phyloP scores from a whole-genome alignment of 208 protist species.

The Crithidia mellificae region DNA sequence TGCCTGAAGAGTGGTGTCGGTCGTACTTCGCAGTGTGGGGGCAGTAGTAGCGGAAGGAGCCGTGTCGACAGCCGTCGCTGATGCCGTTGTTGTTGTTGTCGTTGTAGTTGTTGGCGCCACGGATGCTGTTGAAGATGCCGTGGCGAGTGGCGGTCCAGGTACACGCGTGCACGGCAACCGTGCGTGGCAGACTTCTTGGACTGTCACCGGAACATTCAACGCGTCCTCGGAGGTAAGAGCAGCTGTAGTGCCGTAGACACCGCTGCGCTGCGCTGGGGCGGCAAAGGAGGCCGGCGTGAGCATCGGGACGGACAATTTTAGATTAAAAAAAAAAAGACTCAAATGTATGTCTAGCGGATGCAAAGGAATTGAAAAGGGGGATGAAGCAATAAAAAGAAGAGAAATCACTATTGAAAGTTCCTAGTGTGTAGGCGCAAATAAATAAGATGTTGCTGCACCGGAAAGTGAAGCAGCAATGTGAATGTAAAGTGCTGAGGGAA shows the following conservation, averaged over 20 bases:
- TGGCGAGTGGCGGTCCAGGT: conserved; percentile 23
- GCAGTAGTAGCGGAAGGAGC: too few relatives aligned
- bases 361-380: too few relatives aligned
- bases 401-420: too few relatives aligned
- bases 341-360: too few relatives aligned
- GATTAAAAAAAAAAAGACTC: too few relatives aligned
- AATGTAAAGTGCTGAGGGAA: too few relatives aligned
- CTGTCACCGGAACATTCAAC: background rate
- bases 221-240: background rate
- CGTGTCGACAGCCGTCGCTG: background rate
- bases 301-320: background rate
- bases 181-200: conserved; percentile 14
- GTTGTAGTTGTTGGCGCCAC: background rate
- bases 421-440: too few relatives aligned
- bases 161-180: conserved; percentile 19
- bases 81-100: background rate
- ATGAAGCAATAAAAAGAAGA: too few relatives aligned
- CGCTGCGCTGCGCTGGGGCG: background rate
- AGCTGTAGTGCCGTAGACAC: background rate
- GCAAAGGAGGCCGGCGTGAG: background rate
- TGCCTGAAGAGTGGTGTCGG: conserved; percentile 15
- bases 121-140: background rate
- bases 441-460: too few relatives aligned
- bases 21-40: background rate
- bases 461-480: too few relatives aligned